phyloP scores from a whole-genome alignment of 2,329 filamentous ascomycete genomes.

The Ascochyta lentis region DNA sequence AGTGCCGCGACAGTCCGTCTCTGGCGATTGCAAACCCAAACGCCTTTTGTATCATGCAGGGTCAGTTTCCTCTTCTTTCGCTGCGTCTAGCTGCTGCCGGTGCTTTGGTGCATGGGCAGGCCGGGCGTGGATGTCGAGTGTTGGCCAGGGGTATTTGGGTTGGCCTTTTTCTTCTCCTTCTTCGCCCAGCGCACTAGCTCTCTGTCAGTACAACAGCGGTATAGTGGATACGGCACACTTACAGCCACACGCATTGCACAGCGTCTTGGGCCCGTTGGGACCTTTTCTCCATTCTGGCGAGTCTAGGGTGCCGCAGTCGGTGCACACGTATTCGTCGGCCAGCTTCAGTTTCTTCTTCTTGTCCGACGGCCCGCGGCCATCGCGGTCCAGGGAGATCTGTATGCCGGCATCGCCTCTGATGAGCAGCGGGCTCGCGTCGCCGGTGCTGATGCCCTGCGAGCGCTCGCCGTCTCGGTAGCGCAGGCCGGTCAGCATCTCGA shows the following conservation, averaged over 20 bases:
- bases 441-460: constrained; percentile 85
- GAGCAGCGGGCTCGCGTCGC: constrained; percentile 78
- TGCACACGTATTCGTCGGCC: constrained; percentile 88
- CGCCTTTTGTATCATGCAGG: neutral
- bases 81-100: constrained; percentile 37
- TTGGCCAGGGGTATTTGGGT: constrained; percentile 22
- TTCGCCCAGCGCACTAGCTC: constrained; percentile 63
- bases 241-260: constrained; percentile 96
- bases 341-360: constrained; percentile 87
- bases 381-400: constrained; percentile 80
- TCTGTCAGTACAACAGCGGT: neutral
- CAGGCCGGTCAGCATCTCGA: constrained; percentile 91
- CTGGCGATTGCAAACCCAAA: neutral
- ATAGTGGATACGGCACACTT: constrained; percentile 36
- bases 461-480: constrained; percentile 88
- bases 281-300: constrained; percentile 97
- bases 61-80: neutral
- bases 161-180: constrained; percentile 76
- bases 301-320: constrained; percentile 92
- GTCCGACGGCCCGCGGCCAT: constrained; percentile 70
- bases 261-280: constrained; percentile 87
- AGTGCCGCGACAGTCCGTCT: neutral
- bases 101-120: constrained; percentile 40
- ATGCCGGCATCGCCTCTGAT: constrained; percentile 88
- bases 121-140: constrained; percentile 28